A percentile compares a stretch with the other conserved stretches of the same genome.
These are phyloP conservation scores for Plasmopara viticola DNA, from an alignment of 352 stramenopile genomes.

Conservation along the genomic window DNA sequence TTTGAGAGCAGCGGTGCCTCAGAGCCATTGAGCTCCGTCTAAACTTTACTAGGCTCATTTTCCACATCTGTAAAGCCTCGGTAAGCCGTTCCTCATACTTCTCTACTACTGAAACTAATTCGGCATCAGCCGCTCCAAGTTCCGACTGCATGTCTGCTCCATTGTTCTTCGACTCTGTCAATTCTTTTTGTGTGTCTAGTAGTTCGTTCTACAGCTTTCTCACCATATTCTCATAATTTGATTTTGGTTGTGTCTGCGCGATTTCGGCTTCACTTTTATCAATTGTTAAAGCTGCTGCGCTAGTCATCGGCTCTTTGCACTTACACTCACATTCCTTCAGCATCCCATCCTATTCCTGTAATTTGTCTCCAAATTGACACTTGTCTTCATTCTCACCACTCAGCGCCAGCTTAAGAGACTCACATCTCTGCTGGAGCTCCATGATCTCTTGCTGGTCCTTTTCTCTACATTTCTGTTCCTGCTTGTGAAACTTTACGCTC, in stretches of 20 bases:
- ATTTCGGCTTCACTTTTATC: slow-evolving; percentile 3
- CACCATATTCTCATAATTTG: neutral
- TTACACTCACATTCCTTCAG: slow-evolving; percentile 8
- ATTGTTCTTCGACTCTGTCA: no score
- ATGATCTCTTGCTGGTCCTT: slow-evolving; percentile 4
- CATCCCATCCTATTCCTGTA: neutral
- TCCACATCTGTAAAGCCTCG: slow-evolving; percentile 4
- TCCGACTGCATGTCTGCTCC: no score
- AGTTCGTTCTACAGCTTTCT: slow-evolving; percentile 1
- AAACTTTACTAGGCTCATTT: slow-evolving; percentile 4
- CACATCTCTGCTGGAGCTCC: slow-evolving; percentile 12
- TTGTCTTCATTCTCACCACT: slow-evolving; percentile 9
- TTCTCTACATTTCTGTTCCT: slow-evolving; percentile 3
- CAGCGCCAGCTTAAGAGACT: slow-evolving; percentile 10
- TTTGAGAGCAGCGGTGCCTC: slow-evolving; percentile 3
- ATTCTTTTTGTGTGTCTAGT: slow-evolving; percentile 1
- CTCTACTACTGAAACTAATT: no score
- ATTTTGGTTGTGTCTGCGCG: slow-evolving; percentile 1
- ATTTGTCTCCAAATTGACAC: neutral
- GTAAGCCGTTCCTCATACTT: no score
- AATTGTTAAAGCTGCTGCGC: slow-evolving; percentile 4
- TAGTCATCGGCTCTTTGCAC: slow-evolving; percentile 5
- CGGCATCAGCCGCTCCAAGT: no score
- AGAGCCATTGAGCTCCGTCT: slow-evolving; percentile 1
- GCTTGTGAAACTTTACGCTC: neutral